A percentile compares a stretch with the other conserved stretches of the same genome.
phyloP scores from a whole-genome alignment of 2,329 filamentous ascomycete genomes.

The Fusarium sp. region DNA sequence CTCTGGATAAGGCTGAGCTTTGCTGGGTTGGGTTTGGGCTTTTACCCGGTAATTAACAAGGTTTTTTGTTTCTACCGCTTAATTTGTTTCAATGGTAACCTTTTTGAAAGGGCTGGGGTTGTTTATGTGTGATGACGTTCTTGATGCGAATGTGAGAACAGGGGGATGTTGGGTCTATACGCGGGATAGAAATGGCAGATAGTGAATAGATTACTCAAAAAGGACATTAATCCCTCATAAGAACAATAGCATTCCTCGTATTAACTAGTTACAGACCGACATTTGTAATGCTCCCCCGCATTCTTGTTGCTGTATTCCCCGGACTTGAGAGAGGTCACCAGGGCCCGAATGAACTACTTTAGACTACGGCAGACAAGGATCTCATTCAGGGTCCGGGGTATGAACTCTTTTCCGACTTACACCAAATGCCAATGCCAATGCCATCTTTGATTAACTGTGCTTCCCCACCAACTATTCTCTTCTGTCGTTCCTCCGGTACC shows the following conservation, averaged over 20 bases:
- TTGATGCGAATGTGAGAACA: background rate
- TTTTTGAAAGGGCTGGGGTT: background rate
- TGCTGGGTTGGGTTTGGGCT: background rate
- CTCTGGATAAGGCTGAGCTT: slow-evolving; percentile 17
- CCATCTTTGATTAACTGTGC: background rate
- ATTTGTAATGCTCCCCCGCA: slow-evolving; percentile 2
- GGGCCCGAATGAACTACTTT: background rate
- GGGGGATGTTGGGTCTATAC: background rate
- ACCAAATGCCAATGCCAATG: background rate
- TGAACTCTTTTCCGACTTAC: background rate
- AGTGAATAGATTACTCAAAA: background rate
- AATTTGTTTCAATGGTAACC: background rate
- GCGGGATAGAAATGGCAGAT: background rate
- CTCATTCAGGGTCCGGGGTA: slow-evolving; percentile 7
- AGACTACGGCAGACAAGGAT: slow-evolving; percentile 5
- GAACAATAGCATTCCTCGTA: background rate
- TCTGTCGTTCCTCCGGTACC: background rate
- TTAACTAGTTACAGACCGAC: background rate
- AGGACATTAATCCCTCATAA: background rate
- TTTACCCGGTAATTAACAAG: background rate
- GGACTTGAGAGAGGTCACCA: slow-evolving; percentile 5
- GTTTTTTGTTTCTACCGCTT: slow-evolving; percentile 12
- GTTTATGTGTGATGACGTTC: slow-evolving; percentile 19
- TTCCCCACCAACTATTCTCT: slow-evolving; percentile 17
- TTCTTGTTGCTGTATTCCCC: background rate